A percentile compares a stretch with the other conserved stretches of the same genome.
phyloP scores from a whole-genome alignment of 2,329 filamentous ascomycete species.

The Saccharata proteae region DNA sequence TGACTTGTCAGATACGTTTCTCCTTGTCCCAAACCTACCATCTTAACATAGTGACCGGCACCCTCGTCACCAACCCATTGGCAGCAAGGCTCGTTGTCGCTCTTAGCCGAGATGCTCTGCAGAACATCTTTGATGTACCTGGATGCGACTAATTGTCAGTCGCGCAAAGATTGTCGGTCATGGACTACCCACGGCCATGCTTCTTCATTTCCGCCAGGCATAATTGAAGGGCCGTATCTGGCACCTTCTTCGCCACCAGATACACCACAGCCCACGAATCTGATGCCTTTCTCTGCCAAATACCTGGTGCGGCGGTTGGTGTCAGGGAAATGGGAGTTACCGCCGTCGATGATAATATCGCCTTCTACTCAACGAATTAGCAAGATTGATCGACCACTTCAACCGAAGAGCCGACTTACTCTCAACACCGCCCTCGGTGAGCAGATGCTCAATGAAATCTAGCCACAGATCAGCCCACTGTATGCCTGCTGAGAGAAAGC shows the following conservation, averaged over 20 bases:
- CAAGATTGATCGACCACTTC: too few species aligned
- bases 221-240: conserved; percentile 90
- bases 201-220: conserved; percentile 97
- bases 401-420: conserved; percentile 5
- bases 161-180: background rate
- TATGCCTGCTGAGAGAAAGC: too few species aligned
- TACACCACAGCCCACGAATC: conserved; percentile 93
- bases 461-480: conserved; percentile 1
- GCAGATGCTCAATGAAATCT: conserved; percentile 92
- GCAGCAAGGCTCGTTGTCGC: conserved; percentile 92
- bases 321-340: conserved; percentile 98
- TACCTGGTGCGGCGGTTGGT: conserved; percentile 95
- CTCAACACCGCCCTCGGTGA: conserved; percentile 37
- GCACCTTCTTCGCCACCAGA: conserved; percentile 99
- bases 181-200: conserved; percentile 49
- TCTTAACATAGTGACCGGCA: conserved; percentile 99
- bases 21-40: conserved; percentile 48
- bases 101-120: conserved; percentile 96
- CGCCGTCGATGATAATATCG: conserved; percentile 98
- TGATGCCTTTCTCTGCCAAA: conserved; percentile 74
- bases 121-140: conserved; percentile 98
- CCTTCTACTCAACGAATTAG: conserved; percentile 1
- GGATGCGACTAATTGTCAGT: conserved; percentile 82
- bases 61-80: conserved; percentile 99
- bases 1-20: too few species aligned